phyloP scores from a whole-genome alignment of 805 yeast genomes.

The Metschnikowia hibisci region DNA sequence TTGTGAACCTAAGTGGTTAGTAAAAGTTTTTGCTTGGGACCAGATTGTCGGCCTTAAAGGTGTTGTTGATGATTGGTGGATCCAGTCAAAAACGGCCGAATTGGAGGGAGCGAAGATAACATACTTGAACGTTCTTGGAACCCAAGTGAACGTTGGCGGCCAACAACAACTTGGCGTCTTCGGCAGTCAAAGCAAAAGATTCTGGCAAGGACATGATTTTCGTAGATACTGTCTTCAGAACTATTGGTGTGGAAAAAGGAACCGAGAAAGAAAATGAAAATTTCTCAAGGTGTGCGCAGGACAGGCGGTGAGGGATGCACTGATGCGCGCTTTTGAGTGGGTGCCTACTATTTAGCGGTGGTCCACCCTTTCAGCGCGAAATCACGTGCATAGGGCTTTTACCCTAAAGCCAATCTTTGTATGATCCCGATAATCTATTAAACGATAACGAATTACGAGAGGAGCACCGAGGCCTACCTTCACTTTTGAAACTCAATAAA shows the following conservation, averaged over 20 bases:
- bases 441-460: background rate
- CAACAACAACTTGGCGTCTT: constrained; percentile 97
- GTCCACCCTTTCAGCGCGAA: background rate
- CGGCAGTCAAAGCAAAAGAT: constrained; percentile 90
- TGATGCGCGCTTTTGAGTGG: constrained; percentile 6
- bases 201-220: constrained; percentile 74
- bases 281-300: constrained; percentile 21
- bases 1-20: constrained; percentile 70
- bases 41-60: background rate
- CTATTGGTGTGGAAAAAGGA: constrained; percentile 17
- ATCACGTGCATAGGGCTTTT: constrained; percentile 6
- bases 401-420: constrained; percentile 1
- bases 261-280: constrained; percentile 18
- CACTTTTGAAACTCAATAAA: too few species aligned
- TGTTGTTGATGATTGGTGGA: background rate
- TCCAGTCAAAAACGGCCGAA: background rate
- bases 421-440: background rate
- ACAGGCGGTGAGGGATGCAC: constrained; percentile 19
- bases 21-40: background rate
- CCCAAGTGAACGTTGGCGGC: constrained; percentile 99
- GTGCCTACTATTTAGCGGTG: background rate
- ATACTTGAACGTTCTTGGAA: constrained; percentile 98
- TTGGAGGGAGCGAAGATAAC: constrained; percentile 28
- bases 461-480: too few species aligned
- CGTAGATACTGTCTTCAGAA: constrained; percentile 18